phyloP scores from a whole-genome alignment of 2,329 filamentous ascomycete species.

The Madurella mycetomatis region DNA sequence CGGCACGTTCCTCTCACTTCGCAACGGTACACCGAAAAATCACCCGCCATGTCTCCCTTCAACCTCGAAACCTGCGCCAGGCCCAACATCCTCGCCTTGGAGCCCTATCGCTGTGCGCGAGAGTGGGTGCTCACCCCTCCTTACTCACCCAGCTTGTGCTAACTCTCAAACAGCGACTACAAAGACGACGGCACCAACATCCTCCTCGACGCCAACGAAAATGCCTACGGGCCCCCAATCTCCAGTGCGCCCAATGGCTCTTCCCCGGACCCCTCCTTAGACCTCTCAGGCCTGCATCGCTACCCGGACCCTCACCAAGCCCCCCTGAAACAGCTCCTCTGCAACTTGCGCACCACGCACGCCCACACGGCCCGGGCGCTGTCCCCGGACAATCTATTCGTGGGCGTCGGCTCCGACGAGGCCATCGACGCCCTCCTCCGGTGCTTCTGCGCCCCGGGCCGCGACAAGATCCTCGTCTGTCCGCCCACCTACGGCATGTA shows the following conservation, averaged over 20 bases:
- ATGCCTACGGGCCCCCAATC: constrained; percentile 80
- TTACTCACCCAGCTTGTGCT: constrained; percentile 10
- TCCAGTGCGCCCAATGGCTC: constrained; percentile 31
- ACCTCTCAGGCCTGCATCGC: constrained; percentile 79
- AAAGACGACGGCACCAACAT: constrained; percentile 97
- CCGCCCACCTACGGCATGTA: constrained; percentile 99
- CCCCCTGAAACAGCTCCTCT: constrained; percentile 80
- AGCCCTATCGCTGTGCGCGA: constrained; percentile 77
- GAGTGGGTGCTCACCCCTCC: constrained; percentile 52
- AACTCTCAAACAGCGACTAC: constrained; percentile 69
- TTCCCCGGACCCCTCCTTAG: constrained; percentile 54
- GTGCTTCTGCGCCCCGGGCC: constrained; percentile 84
- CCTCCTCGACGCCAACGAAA: constrained; percentile 96
- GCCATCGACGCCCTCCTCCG: constrained; percentile 91
- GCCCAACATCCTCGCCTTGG: constrained; percentile 69
- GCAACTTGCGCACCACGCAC: constrained; percentile 81
- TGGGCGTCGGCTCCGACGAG: constrained; percentile 94
- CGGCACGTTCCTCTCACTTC: background rate
- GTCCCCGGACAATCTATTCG: constrained; percentile 79
- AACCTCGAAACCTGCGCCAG: constrained; percentile 70
- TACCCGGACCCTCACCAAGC: constrained; percentile 96
- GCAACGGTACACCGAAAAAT: background rate
- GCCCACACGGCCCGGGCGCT: constrained; percentile 70
- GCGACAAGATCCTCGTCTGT: constrained; percentile 88
- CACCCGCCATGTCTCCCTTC: constrained; percentile 55